phyloP scores from a whole-genome alignment of 805 yeast species.

The Lachancea sp. region DNA sequence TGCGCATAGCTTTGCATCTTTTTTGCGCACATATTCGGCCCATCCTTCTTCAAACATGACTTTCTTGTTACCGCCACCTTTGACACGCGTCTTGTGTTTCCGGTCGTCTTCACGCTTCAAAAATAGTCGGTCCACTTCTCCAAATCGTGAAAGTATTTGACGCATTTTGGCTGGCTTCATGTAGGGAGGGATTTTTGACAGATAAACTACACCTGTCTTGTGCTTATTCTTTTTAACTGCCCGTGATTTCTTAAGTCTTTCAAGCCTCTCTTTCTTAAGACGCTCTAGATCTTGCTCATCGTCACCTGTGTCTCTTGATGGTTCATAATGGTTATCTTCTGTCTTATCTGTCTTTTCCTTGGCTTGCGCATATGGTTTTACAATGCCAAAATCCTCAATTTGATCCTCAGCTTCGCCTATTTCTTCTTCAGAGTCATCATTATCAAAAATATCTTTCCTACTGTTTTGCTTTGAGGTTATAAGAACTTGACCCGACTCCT shows the following conservation, averaged over 20 bases:
- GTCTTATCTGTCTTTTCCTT: no score
- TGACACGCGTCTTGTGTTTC: conserved; percentile 59
- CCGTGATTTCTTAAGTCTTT: conserved; percentile 42
- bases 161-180: conserved; percentile 93
- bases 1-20: conserved; percentile 85
- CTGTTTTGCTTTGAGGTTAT: conserved; percentile 17
- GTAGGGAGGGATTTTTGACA: conserved; percentile 89
- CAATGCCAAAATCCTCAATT: no score
- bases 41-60: conserved; percentile 88
- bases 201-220: conserved; percentile 86
- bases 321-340: no score
- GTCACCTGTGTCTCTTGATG: no score
- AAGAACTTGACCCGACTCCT: conserved; percentile 20
- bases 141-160: conserved; percentile 74
- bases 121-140: conserved; percentile 80
- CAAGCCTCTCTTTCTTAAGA: conserved; percentile 51
- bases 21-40: conserved; percentile 83
- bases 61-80: conserved; percentile 89
- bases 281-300: conserved; percentile 30
- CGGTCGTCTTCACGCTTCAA: conserved; percentile 77
- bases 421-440: conserved; percentile 22
- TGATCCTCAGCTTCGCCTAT: conserved; percentile 20
- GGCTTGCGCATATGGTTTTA: no score
- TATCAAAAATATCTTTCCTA: conserved; percentile 18
- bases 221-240: conserved; percentile 46